phyloP scores from a whole-genome alignment of 2,329 filamentous ascomycete genomes.

The Dothideomycetidae sp. region DNA sequence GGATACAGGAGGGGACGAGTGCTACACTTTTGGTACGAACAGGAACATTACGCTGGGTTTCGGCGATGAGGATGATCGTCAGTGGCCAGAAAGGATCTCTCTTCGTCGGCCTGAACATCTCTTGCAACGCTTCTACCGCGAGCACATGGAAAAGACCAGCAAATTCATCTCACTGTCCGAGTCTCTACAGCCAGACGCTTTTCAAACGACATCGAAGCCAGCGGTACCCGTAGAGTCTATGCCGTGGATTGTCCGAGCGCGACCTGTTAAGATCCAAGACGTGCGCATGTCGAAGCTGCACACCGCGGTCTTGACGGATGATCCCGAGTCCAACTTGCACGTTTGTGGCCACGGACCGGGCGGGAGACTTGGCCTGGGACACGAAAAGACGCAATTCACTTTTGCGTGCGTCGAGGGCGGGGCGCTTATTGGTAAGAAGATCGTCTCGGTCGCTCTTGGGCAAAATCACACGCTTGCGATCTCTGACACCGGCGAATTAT shows the following conservation, averaged over 20 bases:
- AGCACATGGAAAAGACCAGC: constrained; percentile 39
- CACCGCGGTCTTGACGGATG: constrained; percentile 73
- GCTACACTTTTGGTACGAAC: constrained; percentile 92
- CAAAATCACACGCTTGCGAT: constrained; percentile 85
- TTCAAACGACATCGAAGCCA: background rate
- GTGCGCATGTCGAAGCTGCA: constrained; percentile 83
- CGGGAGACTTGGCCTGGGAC: constrained; percentile 74
- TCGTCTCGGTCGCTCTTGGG: constrained; percentile 67
- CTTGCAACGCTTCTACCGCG: constrained; percentile 56
- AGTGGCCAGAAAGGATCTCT: constrained; percentile 74
- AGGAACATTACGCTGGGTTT: constrained; percentile 87
- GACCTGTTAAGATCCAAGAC: constrained; percentile 63
- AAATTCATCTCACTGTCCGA: constrained; percentile 18
- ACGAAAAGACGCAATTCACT: constrained; percentile 77
- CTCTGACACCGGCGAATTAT: constrained; percentile 74
- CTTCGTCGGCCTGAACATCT: constrained; percentile 66
- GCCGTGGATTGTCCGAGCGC: constrained; percentile 57
- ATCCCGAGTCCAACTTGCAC: constrained; percentile 81
- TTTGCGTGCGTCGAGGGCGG: constrained; percentile 72
- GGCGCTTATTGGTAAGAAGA: constrained; percentile 55
- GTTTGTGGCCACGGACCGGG: constrained; percentile 85
- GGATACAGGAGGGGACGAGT: constrained; percentile 51
- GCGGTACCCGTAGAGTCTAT: constrained; percentile 39
- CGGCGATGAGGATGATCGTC: constrained; percentile 88
- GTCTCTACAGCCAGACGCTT: constrained; percentile 13